Evolutionary conservation across 2,329 filamentous ascomycete genomes (phyloP).

Genomic region (Dothidotthia symphoricarpi): DNA sequence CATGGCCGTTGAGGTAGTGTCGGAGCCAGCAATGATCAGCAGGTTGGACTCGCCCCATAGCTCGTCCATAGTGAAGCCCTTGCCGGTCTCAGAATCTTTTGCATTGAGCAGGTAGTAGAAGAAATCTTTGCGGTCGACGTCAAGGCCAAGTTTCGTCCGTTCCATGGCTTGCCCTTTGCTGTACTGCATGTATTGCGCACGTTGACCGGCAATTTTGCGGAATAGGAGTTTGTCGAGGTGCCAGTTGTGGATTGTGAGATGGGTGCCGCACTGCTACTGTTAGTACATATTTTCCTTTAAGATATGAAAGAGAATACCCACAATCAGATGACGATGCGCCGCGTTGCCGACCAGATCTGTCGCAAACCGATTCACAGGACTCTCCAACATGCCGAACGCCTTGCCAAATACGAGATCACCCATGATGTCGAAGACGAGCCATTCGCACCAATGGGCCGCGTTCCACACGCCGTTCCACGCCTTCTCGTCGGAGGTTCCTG

Average conservation of each 20-base stretch:
- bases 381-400: slow-evolving; percentile 46
- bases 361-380: slow-evolving; percentile 43
- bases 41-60: slow-evolving; percentile 52
- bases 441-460: slow-evolving; percentile 47
- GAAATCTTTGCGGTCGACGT: slow-evolving; percentile 48
- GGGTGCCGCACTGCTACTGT: slow-evolving; percentile 41
- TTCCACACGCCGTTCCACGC: slow-evolving; percentile 47
- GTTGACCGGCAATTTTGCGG: slow-evolving; percentile 44
- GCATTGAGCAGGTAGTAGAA: slow-evolving; percentile 50
- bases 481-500: slow-evolving; percentile 15
- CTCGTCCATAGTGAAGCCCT: slow-evolving; percentile 47
- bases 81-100: slow-evolving; percentile 48
- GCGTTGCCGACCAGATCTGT: slow-evolving; percentile 46
- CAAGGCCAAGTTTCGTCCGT: slow-evolving; percentile 43
- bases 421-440: slow-evolving; percentile 54
- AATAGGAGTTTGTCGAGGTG: slow-evolving; percentile 47
- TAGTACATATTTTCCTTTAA: slow-evolving; percentile 16
- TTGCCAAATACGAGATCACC: slow-evolving; percentile 50
- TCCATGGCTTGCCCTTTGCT: slow-evolving; percentile 46
- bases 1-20: slow-evolving; percentile 47
- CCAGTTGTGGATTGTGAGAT: slow-evolving; percentile 46
- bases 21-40: slow-evolving; percentile 51
- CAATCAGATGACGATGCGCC: slow-evolving; percentile 47
- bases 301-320: slow-evolving; percentile 22
- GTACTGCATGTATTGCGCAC: slow-evolving; percentile 46